Conservation (phyloP, 345 rosid genomes). For the Sisymbrium altissimum region DNA sequence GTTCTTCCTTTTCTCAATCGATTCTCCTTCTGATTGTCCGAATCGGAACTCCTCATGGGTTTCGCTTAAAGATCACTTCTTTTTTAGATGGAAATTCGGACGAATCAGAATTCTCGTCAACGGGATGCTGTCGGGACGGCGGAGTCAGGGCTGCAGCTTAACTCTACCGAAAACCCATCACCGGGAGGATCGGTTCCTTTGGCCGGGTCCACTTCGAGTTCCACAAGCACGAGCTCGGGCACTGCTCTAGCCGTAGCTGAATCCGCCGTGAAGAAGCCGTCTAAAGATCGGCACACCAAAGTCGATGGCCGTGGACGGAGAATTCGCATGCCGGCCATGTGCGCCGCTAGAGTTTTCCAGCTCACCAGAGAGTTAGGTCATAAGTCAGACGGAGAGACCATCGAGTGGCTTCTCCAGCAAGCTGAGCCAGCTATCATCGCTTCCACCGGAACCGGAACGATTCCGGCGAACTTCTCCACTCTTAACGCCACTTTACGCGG, state of each 20-base stretch:
- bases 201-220: slow-evolving; percentile 21
- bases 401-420: slow-evolving; percentile 81
- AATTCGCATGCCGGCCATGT: slow-evolving; percentile 83
- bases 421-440: slow-evolving; percentile 79
- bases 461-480: slow-evolving; percentile 82
- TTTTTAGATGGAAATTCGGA: slow-evolving; percentile 31
- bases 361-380: slow-evolving; percentile 72
- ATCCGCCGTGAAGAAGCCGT: slow-evolving; percentile 52
- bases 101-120: slow-evolving; percentile 31
- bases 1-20: no score
- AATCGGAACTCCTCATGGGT: not conserved
- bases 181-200: slow-evolving; percentile 42
- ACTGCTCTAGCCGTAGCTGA: slow-evolving; percentile 23
- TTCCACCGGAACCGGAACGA: slow-evolving; percentile 78
- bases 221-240: slow-evolving; percentile 31
- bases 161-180: slow-evolving; percentile 37
- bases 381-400: slow-evolving; percentile 82
- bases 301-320: slow-evolving; percentile 87
- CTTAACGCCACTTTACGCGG: slow-evolving; percentile 69
- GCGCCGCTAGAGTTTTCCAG: slow-evolving; percentile 84
- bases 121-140: slow-evolving; percentile 26
- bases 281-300: slow-evolving; percentile 80
- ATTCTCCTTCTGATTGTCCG: not conserved
- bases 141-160: no score
- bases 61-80: not conserved